Evolutionary conservation across 2,329 filamentous ascomycete genomes (phyloP).

Genomic region (Cladosporium sp.): DNA sequence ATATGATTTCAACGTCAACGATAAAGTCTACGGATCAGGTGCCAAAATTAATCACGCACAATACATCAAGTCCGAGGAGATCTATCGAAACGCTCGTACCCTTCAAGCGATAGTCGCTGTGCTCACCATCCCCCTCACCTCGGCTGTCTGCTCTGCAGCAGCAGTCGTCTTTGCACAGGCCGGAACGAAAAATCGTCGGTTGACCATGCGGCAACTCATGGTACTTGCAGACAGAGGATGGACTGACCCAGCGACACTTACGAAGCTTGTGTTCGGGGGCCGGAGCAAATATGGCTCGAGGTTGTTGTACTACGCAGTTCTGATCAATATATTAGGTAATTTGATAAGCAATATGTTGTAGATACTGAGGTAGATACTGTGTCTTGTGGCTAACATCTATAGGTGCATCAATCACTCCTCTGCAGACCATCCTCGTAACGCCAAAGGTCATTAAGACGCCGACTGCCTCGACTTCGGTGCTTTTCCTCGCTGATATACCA

Average conservation of each 20-base stretch:
- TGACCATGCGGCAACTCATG: neutral
- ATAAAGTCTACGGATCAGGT: too few relatives aligned
- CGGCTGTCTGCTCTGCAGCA: neutral
- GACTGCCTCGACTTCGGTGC: neutral
- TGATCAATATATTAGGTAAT: too few relatives aligned
- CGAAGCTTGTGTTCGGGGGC: neutral
- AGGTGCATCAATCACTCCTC: neutral
- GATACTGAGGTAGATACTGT: too few relatives aligned
- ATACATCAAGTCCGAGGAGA: neutral
- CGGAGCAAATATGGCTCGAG: neutral
- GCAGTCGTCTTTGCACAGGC: neutral
- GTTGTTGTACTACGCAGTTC: too few relatives aligned
- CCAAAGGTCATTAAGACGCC: neutral
- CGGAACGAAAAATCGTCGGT: too few relatives aligned
- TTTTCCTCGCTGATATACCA: neutral
- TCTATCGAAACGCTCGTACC: neutral
- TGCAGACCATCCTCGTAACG: neutral
- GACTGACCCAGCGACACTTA: neutral
- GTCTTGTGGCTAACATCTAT: too few relatives aligned
- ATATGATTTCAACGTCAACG: too few relatives aligned
- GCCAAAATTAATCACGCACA: neutral
- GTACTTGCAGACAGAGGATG: neutral
- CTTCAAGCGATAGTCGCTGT: slow-evolving; percentile 1
- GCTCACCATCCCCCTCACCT: neutral
- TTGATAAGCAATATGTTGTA: too few relatives aligned